phyloP scores from a whole-genome alignment of 2,329 filamentous ascomycete genomes.

The Beauveria pseudobassiana region DNA sequence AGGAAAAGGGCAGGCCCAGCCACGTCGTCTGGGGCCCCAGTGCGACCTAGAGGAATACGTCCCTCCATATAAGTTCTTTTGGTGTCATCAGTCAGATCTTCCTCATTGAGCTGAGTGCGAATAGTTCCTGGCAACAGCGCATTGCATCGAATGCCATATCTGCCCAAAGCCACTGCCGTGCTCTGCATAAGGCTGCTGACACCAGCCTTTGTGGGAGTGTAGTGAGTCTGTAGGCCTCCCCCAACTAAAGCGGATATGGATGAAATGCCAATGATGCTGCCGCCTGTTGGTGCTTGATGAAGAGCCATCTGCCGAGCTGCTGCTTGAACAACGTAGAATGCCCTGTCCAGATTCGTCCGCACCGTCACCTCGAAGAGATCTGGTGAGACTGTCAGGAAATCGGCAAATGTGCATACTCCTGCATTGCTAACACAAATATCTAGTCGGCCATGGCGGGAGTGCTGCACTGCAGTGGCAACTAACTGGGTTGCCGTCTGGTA shows the following conservation, averaged over 20 bases:
- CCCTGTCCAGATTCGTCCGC: slow-evolving; percentile 74
- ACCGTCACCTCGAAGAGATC: slow-evolving; percentile 66
- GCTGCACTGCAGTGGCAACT: slow-evolving; percentile 56
- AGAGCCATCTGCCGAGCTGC: slow-evolving; percentile 75
- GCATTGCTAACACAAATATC: slow-evolving; percentile 85
- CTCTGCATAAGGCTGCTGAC: slow-evolving; percentile 77
- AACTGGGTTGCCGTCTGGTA: slow-evolving; percentile 63
- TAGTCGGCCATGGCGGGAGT: slow-evolving; percentile 48
- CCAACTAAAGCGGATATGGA: slow-evolving; percentile 71
- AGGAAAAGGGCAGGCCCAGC: slow-evolving; percentile 81
- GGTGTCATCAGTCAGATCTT: slow-evolving; percentile 63
- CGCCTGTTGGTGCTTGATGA: slow-evolving; percentile 55
- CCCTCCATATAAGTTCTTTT: slow-evolving; percentile 76
- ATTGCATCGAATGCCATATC: slow-evolving; percentile 73
- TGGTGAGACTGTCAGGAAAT: slow-evolving; percentile 68
- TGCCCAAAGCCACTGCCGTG: slow-evolving; percentile 69
- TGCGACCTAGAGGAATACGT: slow-evolving; percentile 68
- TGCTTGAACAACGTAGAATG: slow-evolving; percentile 83
- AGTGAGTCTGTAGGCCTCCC: slow-evolving; percentile 72
- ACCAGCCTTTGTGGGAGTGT: slow-evolving; percentile 84
- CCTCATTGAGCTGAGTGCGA: slow-evolving; percentile 75
- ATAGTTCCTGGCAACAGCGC: slow-evolving; percentile 78
- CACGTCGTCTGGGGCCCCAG: slow-evolving; percentile 66
- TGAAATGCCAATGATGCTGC: slow-evolving; percentile 71
- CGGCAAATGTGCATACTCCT: slow-evolving; percentile 79